phyloP scores from a whole-genome alignment of 345 rosid genomes.

The Lepidium aucheri region DNA sequence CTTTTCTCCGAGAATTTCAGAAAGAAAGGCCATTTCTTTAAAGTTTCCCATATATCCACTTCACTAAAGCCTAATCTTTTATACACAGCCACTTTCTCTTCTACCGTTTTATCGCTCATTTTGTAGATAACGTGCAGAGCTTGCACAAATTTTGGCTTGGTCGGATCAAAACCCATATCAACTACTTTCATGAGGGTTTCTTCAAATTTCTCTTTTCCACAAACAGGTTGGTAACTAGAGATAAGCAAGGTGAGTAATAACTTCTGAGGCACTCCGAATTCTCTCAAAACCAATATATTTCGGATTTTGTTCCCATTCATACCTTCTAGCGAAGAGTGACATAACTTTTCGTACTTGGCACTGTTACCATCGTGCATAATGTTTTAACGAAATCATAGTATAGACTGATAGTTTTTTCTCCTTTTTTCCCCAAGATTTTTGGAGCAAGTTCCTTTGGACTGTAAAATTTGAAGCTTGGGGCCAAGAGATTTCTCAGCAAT shows the following conservation, averaged over 20 bases:
- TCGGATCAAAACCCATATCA: conserved; percentile 34
- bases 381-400: conserved; percentile 12
- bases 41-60: conserved; percentile 13
- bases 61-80: conserved; percentile 33
- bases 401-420: neutral
- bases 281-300: conserved; percentile 14
- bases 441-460: conserved; percentile 23
- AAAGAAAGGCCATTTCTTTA: conserved; percentile 22
- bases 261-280: conserved; percentile 22
- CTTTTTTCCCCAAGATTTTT: neutral
- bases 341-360: neutral
- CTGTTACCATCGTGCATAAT: neutral
- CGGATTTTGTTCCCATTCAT: neutral
- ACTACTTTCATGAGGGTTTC: conserved; percentile 6
- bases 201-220: neutral
- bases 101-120: conserved; percentile 5
- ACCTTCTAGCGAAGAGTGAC: neutral
- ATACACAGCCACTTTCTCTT: conserved; percentile 12
- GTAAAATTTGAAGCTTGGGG: conserved; percentile 28
- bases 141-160: neutral
- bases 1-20: conserved; percentile 27
- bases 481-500: conserved; percentile 15
- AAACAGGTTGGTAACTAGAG: neutral
- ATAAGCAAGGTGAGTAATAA: neutral
- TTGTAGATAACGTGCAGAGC: conserved; percentile 15